Base-by-base conservation (phyloP, 1,284 basidiomycete species). In the Leccinum pachyderme region DNA sequence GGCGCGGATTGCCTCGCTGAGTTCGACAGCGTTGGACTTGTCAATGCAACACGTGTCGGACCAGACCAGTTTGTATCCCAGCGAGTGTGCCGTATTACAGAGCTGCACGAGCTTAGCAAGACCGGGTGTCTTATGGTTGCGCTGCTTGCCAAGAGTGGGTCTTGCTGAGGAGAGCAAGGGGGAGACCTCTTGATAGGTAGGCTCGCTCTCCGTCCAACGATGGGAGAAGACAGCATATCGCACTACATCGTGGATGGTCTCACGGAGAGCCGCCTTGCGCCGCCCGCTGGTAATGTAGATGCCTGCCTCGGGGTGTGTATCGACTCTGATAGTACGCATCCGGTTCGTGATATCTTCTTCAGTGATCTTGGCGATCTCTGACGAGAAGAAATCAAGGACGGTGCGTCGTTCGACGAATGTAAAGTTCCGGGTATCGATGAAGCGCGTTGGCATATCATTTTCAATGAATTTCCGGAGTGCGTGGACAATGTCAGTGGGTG, bases 361-460 rank as follows among this genome's bases (percentile, higher is more conserved):
- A 0, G 67, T 64, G 45, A 64, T 53, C 7, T 48, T 27, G 7
- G 61, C 53, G 11, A 66, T 68, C 0, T 60, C 54, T 11, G 59
- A 11, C 7, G n/a, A 48, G 46, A 69, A 69, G 39, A 58, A 5
- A 11, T 61, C 41, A n/a, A 50, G 60, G 29, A 67, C 39, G 18
- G 56, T 55, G 7, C 47, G 9, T 12, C 63, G 59, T 13, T 66
- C 56, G 45, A 71, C 60, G 13, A 67, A 59, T 12, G 47, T 59
- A 54, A 68, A 28, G 1, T 25, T 65, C 22, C 48, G 25, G 1
- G 64, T 68, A 46, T 68, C 65, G 11, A 67, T 70, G 11, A 67
- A 54, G 8, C 66, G 67, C 12, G 57, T 44, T 18, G 66, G 66
- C 24, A 71, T 61, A n/a, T 66, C 55, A n/a, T 68, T 69, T n/a